phyloP scores from a whole-genome alignment of 1,139 yeast genomes.

The Lodderomyces parapsilosis region DNA sequence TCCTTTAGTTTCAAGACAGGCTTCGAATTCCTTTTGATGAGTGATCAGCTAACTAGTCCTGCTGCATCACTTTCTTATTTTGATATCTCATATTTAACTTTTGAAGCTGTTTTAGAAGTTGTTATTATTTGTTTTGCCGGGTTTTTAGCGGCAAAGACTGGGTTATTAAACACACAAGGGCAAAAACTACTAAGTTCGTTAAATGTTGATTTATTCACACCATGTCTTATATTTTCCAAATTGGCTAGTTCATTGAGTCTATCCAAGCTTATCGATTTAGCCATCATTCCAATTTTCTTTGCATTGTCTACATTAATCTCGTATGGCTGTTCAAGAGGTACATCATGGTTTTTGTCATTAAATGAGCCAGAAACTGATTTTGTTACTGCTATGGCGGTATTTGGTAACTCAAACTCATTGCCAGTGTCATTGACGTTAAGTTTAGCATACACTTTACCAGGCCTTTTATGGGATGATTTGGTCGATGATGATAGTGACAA shows the following conservation, averaged over 20 bases:
- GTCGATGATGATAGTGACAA: slow-evolving; percentile 64
- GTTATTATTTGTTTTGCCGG: slow-evolving; percentile 73
- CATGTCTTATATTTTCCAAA: slow-evolving; percentile 78
- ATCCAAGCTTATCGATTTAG: slow-evolving; percentile 64
- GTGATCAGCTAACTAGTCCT: slow-evolving; percentile 9
- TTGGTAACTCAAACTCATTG: slow-evolving; percentile 78
- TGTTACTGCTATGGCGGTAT: slow-evolving; percentile 87
- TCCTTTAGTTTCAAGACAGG: neutral
- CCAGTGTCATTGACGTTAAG: slow-evolving; percentile 78
- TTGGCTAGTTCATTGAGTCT: slow-evolving; percentile 73
- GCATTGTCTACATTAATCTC: slow-evolving; percentile 66
- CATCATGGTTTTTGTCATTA: slow-evolving; percentile 47
- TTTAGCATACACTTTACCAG: slow-evolving; percentile 70
- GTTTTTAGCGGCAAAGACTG: slow-evolving; percentile 61
- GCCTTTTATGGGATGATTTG: slow-evolving; percentile 71
- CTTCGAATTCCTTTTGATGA: neutral
- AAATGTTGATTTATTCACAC: slow-evolving; percentile 80
- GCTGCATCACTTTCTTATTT: slow-evolving; percentile 41
- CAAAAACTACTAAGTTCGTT: slow-evolving; percentile 66
- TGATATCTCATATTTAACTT: slow-evolving; percentile 61
- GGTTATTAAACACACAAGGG: slow-evolving; percentile 57
- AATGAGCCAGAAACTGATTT: slow-evolving; percentile 70
- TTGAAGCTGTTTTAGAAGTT: slow-evolving; percentile 78
- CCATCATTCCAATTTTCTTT: slow-evolving; percentile 72
- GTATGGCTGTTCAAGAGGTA: slow-evolving; percentile 49